Percentiles rank a stretch among this genome's conserved stretches.
phyloP scores from a whole-genome alignment of 2,329 filamentous ascomycete genomes.

The Cercospora berteroae region DNA sequence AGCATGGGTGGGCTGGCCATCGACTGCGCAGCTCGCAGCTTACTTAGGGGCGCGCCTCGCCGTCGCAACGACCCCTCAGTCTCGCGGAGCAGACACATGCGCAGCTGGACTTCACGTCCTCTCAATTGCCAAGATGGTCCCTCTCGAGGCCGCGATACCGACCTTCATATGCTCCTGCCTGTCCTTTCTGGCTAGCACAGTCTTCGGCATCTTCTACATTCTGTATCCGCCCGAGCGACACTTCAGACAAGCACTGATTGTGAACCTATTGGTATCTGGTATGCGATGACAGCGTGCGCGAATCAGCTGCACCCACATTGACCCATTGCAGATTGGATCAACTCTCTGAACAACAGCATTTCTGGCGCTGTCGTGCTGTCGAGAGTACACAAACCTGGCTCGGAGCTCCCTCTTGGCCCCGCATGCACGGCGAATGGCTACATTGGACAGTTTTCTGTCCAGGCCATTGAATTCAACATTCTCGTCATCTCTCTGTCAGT shows the following conservation, averaged over 20 bases:
- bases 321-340: conserved; percentile 40
- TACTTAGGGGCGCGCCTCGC: conserved; percentile 7
- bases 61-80: not conserved
- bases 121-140: conserved; percentile 3
- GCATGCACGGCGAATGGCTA: conserved; percentile 47
- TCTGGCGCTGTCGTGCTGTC: conserved; percentile 42
- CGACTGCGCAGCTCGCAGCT: not conserved
- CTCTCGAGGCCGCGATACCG: conserved; percentile 23
- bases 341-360: conserved; percentile 45
- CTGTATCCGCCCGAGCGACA: conserved; percentile 26
- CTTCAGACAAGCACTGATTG: conserved; percentile 26
- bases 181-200: conserved; percentile 20
- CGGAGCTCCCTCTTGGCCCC: conserved; percentile 30
- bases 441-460: conserved; percentile 48
- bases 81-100: not conserved
- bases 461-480: conserved; percentile 44
- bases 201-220: conserved; percentile 22
- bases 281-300: not conserved
- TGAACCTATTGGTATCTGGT: conserved; percentile 26
- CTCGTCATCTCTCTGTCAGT: conserved; percentile 48
- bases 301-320: not conserved
- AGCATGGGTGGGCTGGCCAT: not conserved
- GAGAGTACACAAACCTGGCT: conserved; percentile 22
- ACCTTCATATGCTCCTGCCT: conserved; percentile 25
- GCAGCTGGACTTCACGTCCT: not conserved